A percentile compares a stretch with the other conserved stretches of the same genome.
Conservation (phyloP, 345 rosid genomes). For the Angophora floribunda region DNA sequence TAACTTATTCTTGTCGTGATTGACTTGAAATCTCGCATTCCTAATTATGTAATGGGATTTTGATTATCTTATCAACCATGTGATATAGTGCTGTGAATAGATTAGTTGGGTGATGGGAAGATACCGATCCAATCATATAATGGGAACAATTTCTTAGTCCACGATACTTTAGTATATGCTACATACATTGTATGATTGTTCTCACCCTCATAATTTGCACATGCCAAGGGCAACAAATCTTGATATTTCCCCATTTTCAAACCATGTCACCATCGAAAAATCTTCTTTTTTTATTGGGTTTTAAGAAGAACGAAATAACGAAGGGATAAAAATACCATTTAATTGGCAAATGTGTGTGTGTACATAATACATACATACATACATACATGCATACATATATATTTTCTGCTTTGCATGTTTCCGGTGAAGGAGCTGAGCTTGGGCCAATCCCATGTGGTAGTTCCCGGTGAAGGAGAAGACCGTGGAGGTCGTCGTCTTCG, state of each 20-base stretch:
- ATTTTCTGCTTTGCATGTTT: neutral
- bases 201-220: neutral
- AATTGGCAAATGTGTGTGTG: neutral
- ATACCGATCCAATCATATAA: neutral
- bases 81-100: too few relatives aligned
- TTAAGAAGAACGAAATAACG: neutral
- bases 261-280: neutral
- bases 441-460: neutral
- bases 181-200: neutral
- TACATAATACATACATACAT: too few relatives aligned
- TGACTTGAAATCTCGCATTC: neutral
- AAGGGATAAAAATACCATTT: neutral
- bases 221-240: neutral
- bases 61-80: neutral
- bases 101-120: neutral
- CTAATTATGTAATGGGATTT: neutral
- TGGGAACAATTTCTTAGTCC: neutral
- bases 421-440: neutral
- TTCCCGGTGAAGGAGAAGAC: neutral
- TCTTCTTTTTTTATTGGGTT: neutral
- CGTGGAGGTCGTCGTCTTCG: neutral
- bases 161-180: neutral
- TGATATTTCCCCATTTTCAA: neutral
- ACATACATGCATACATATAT: too few relatives aligned
- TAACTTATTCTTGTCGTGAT: too few relatives aligned